Conservation (phyloP, 352 stramenopile genomes). For the Hyaloperonospora arabidopsidis region DNA sequence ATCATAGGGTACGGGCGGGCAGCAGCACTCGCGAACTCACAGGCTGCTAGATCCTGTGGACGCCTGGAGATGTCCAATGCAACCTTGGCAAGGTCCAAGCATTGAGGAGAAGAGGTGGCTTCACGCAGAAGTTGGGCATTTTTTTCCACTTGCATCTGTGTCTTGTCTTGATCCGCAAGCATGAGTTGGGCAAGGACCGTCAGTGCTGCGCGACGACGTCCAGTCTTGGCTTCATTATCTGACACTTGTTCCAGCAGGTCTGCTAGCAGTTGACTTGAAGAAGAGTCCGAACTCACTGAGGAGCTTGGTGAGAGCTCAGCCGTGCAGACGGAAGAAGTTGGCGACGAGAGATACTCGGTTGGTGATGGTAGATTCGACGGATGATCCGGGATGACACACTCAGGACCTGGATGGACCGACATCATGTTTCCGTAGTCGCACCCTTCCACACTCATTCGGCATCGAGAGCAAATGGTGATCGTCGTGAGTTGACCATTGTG, state of each 20-base stretch:
- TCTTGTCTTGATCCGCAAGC: slow-evolving; percentile 11
- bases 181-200: slow-evolving; percentile 24
- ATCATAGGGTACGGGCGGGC: background rate
- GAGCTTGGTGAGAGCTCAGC: background rate
- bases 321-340: background rate
- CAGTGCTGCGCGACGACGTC: slow-evolving; percentile 14
- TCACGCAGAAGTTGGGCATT: slow-evolving; percentile 9
- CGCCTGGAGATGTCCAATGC: slow-evolving; percentile 12
- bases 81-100: background rate
- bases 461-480: slow-evolving; percentile 38
- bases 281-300: slow-evolving; percentile 5
- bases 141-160: slow-evolving; percentile 8
- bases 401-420: background rate
- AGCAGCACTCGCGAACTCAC: background rate
- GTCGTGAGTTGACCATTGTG: slow-evolving; percentile 20
- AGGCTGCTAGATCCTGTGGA: background rate
- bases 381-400: background rate
- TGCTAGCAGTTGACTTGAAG: slow-evolving; percentile 15
- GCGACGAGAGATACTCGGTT: too few relatives aligned
- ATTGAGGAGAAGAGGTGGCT: background rate
- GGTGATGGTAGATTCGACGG: background rate
- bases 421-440: slow-evolving; percentile 33
- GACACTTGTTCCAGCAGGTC: slow-evolving; percentile 13
- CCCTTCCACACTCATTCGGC: slow-evolving; percentile 34
- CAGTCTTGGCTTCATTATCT: slow-evolving; percentile 6